Conservation (phyloP, 169 alveolate species). For the Eimeria maxima region DNA sequence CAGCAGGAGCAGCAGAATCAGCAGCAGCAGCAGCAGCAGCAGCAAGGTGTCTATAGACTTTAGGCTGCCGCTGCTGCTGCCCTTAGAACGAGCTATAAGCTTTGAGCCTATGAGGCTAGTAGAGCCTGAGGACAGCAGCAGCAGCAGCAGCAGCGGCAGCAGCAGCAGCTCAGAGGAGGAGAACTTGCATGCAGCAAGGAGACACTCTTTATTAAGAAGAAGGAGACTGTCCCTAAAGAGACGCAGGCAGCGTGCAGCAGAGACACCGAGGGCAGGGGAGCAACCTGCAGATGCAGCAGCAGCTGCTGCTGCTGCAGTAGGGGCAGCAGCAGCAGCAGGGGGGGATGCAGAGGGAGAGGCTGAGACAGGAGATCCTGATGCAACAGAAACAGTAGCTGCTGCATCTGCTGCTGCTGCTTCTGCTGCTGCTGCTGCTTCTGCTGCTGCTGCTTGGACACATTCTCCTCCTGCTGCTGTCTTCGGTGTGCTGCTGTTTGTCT, state of each 20-base stretch:
- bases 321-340: constrained; percentile 17
- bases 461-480: not conserved
- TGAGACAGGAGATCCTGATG: not conserved
- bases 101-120: not conserved
- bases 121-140: constrained; percentile 40
- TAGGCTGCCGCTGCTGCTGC: constrained; percentile 16
- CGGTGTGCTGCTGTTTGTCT: not conserved
- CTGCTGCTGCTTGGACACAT: constrained; percentile 7
- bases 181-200: not conserved
- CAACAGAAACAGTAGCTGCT: not conserved
- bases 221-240: not conserved
- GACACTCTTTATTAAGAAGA: not conserved
- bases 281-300: not conserved
- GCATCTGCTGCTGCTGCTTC: constrained; percentile 14
- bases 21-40: constrained; percentile 27
- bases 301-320: not conserved
- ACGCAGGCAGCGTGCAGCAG: not conserved
- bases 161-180: constrained; percentile 41
- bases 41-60: not conserved
- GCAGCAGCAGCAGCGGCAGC: not conserved
- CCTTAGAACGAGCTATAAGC: not conserved
- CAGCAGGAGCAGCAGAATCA: constrained; percentile 5
- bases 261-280: too few species aligned
- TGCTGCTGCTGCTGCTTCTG: constrained; percentile 34
- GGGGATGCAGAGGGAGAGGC: not conserved